These are phyloP conservation scores for Obelidium mucronatum DNA, from an alignment of 192 early-diverging fungal species.

Conservation along the genomic window DNA sequence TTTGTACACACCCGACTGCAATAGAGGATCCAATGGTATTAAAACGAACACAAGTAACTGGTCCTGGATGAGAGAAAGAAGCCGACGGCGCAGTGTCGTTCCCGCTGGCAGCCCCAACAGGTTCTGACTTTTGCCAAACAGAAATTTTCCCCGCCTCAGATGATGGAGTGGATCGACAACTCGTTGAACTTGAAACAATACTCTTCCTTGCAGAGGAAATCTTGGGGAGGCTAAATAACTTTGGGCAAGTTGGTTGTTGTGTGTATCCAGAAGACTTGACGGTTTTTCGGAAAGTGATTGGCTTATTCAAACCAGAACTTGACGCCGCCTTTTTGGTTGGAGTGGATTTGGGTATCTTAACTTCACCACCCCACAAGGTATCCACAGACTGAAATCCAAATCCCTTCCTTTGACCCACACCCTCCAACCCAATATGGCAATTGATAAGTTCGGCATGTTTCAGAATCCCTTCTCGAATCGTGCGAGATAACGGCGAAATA, in stretches of 20 bases:
- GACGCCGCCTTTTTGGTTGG: too few relatives aligned
- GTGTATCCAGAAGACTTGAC: conserved; percentile 56
- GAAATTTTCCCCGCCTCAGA: too few relatives aligned
- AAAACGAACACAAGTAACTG: conserved; percentile 39
- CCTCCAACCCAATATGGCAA: not conserved
- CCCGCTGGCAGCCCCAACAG: not conserved
- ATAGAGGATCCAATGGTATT: conserved; percentile 20
- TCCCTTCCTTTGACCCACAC: not conserved
- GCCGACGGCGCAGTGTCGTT: not conserved
- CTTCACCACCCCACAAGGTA: too few relatives aligned
- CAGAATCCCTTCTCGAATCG: not conserved
- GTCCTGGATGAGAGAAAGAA: conserved; percentile 29
- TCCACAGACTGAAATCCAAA: not conserved
- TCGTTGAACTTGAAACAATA: not conserved
- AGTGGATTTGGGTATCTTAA: too few relatives aligned
- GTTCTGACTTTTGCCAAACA: too few relatives aligned
- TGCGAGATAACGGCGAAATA: not conserved
- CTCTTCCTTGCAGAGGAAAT: not conserved
- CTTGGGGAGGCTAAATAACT: conserved; percentile 37
- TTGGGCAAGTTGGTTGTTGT: conserved; percentile 25
- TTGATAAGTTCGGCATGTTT: not conserved
- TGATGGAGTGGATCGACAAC: conserved; percentile 5
- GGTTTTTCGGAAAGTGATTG: conserved; percentile 52
- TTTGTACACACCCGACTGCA: conserved; percentile 37
- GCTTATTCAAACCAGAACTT: conserved; percentile 47